Base-by-base conservation (phyloP, 306 rosid species). In the Trifolium pratense region DNA sequence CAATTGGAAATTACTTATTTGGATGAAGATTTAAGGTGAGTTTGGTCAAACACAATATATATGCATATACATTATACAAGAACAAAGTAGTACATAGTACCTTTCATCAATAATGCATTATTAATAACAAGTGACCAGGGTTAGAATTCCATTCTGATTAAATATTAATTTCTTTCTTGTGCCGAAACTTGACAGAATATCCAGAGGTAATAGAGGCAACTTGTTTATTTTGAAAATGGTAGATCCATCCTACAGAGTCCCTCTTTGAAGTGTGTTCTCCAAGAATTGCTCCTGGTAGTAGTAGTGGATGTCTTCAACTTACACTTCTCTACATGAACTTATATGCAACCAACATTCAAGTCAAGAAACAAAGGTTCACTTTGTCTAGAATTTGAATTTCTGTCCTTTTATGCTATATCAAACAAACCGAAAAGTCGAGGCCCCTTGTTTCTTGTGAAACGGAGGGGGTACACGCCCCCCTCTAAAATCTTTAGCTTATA, bases 141-240 rank as follows among this genome's bases (percentile, higher is more conserved):
- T 31, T 45, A 1, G 62, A 46, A 48, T 63, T 65, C 56, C 68
- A 57, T 46, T 23, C 23, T 48, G 40, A 49, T 55, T 39, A 8
- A 71, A 12, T 40, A 67, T 67, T 70, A 78, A 37, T 64, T 29
- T 61, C 3, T 62, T 16, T 59, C 18, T 68, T 45, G 16, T 74
- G 49, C 11, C 13, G 42, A 53, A 32, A 45, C 40, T 74, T 71
- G 61, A 55, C 98, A 90, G 98, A 81, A 84, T 93, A 68, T 87
- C 98, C 20, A 87, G 93, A 85, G 97, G 96, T 21, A 86, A 90
- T 36, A 85, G 85, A 75, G 98, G 97, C 16, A 93, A 93, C 86
- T 75, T 90, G 82, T 90, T 93, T 81, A 77, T 93, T 76, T 79
- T 89, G 89, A 93, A 86, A 81, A 85, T 90, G 96, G 85, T 89